Percentiles rank a stretch among this genome's conserved stretches.
phyloP scores from a whole-genome alignment of 2,329 filamentous ascomycete genomes.

The Fusarium anthophilum region DNA sequence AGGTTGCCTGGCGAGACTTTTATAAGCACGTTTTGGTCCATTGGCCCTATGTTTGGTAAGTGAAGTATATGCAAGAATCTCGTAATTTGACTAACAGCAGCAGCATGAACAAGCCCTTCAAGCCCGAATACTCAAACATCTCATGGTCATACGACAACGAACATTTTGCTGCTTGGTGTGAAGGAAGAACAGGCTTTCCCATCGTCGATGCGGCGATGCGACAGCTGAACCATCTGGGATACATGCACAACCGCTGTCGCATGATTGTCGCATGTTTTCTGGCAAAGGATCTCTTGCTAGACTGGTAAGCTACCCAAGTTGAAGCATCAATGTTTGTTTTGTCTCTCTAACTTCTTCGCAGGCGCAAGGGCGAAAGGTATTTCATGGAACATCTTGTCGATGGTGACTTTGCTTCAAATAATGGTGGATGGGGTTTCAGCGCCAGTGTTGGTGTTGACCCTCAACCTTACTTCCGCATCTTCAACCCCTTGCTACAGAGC shows the following conservation, averaged over 20 bases:
- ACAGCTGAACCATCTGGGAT: conserved; percentile 73
- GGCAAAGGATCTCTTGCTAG: conserved; percentile 80
- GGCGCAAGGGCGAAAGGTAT: conserved; percentile 79
- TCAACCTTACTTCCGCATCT: conserved; percentile 90
- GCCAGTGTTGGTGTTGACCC: conserved; percentile 81
- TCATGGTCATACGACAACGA: conserved; percentile 79
- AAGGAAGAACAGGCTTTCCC: conserved; percentile 80
- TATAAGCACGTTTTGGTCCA: conserved; percentile 86
- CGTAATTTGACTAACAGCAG: neutral
- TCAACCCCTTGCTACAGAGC: conserved; percentile 85
- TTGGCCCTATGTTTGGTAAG: conserved; percentile 84
- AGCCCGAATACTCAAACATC: conserved; percentile 85
- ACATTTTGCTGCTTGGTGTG: conserved; percentile 77
- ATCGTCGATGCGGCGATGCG: conserved; percentile 90
- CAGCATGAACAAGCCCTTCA: conserved; percentile 71
- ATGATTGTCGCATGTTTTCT: conserved; percentile 88
- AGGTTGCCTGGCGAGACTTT: conserved; percentile 88
- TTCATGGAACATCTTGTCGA: conserved; percentile 87
- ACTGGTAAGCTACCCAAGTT: conserved; percentile 60
- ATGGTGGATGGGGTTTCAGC: conserved; percentile 66
- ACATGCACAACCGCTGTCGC: conserved; percentile 86
- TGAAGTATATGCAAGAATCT: neutral
- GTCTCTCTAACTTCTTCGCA: neutral
- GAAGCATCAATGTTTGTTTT: neutral
- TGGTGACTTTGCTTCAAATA: conserved; percentile 83